Conservation (phyloP, 2,329 filamentous ascomycete genomes). For the Tolypocladium ophioglossoides region DNA sequence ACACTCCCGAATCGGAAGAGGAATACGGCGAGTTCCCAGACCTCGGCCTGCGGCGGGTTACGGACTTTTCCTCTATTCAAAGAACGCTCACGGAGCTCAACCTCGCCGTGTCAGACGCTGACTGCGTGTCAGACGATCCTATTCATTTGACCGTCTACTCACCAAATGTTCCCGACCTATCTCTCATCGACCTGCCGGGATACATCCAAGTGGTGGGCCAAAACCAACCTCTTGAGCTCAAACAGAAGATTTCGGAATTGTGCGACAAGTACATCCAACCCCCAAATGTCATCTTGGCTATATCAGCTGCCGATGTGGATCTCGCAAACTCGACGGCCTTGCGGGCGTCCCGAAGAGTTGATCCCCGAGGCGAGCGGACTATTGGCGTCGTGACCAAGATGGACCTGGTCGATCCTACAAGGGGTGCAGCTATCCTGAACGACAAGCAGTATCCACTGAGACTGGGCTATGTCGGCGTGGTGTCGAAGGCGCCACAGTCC, state of each 20-base stretch:
- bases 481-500: conserved; percentile 65
- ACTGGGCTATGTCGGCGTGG: conserved; percentile 93
- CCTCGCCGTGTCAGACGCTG: conserved; percentile 75
- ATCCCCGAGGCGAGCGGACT: conserved; percentile 87
- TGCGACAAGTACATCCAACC: conserved; percentile 98
- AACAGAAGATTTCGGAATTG: conserved; percentile 89
- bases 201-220: conserved; percentile 94
- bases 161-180: conserved; percentile 88
- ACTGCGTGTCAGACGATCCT: conserved; percentile 93
- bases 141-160: conserved; percentile 95
- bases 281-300: conserved; percentile 92
- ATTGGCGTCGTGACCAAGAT: conserved; percentile 99
- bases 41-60: conserved; percentile 77
- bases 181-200: conserved; percentile 88
- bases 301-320: conserved; percentile 95
- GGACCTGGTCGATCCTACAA: conserved; percentile 81
- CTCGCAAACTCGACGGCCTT: conserved; percentile 91
- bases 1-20: conserved; percentile 74
- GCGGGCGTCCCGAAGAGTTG: conserved; percentile 79
- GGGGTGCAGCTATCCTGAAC: conserved; percentile 67
- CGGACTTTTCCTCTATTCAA: conserved; percentile 87
- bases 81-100: conserved; percentile 92
- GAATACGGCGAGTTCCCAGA: conserved; percentile 97
- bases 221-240: conserved; percentile 82
- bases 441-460: conserved; percentile 91